Base-by-base conservation (phyloP, 148 eudicot genomes). In the Vaccinium myrtillus region DNA sequence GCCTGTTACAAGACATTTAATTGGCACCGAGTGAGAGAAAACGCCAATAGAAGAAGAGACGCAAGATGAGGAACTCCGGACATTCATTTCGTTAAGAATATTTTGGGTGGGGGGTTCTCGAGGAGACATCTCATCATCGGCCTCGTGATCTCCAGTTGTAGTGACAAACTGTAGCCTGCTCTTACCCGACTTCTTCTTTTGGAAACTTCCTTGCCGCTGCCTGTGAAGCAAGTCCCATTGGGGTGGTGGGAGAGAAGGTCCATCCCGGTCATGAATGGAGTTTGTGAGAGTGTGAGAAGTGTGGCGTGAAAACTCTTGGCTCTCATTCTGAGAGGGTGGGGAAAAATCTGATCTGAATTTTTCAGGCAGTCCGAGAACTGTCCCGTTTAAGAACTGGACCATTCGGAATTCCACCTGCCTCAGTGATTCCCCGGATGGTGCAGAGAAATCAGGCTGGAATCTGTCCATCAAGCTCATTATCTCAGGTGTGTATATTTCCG, bases 341-440 rank as follows among this genome's bases (percentile, higher is more conserved):
- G 89, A 89, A 77, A 94, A 92, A 84, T 91, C 97, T 1, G 94
- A 87, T 82, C 90, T 90, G 48, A 92, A 89, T 81, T 94, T 97
- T 70, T 94, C 94, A 15, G 98, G 98, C 59, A 97, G 83, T 75
- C 92, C 87, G 39, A 91, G 74, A 54, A 95, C 84, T 49, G 93
- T 90, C 53, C 93, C 89, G 39, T 94, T 93, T 25, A 97, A 88
- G 90, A 97, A 97, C 84, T 97, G 98, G 56, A 87, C 85, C 98
- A 97, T 92, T 81, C 99, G 93, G 88, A 91, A 97, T 86, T 97
- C 99, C 39, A 97, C 98, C 87, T 97, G 96, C 84, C 99, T 89
- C 79, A 95, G 93, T 46, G 99, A 97, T 85, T 97, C 99, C 54
- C 98, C 99, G 21, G 95, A 95, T 84, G 99, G 99, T 25, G 98